phyloP scores from a whole-genome alignment of 2,329 filamentous ascomycete genomes.

The Exserohilum rostratum region DNA sequence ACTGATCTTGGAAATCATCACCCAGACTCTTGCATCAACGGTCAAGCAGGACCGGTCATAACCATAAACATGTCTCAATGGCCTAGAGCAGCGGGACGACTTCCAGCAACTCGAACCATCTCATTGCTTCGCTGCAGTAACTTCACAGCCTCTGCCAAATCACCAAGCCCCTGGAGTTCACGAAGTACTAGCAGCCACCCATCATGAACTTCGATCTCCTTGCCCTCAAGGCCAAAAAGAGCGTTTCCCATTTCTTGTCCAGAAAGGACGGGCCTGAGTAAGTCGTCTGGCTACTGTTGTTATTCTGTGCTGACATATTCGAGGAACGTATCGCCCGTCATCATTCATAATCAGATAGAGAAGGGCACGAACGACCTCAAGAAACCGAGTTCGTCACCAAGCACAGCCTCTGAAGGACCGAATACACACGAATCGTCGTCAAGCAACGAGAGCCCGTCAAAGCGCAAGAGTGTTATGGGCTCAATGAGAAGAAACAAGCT shows the following conservation, averaged over 20 bases:
- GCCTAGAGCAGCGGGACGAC: slow-evolving; percentile 5
- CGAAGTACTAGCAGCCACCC: slow-evolving; percentile 16
- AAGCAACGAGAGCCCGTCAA: slow-evolving; percentile 32
- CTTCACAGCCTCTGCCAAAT: neutral
- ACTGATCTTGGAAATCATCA: neutral
- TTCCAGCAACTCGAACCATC: neutral
- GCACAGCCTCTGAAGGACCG: slow-evolving; percentile 1
- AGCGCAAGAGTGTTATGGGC: slow-evolving; percentile 34
- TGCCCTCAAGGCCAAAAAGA: slow-evolving; percentile 37
- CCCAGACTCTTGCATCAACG: neutral
- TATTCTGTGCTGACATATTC: slow-evolving; percentile 5
- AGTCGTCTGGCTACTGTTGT: neutral
- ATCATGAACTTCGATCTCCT: slow-evolving; percentile 37
- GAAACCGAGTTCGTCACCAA: slow-evolving; percentile 16
- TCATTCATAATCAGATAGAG: slow-evolving; percentile 10
- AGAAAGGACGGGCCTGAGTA: slow-evolving; percentile 3
- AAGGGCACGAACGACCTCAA: slow-evolving; percentile 17
- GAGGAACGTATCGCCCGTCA: neutral
- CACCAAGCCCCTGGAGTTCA: neutral
- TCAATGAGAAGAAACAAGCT: slow-evolving; percentile 30
- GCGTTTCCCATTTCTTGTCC: slow-evolving; percentile 36
- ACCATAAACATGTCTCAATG: slow-evolving; percentile 12
- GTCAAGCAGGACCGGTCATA: slow-evolving; percentile 12
- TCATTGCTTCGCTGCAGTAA: neutral
- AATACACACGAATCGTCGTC: slow-evolving; percentile 19